Percentiles rank a stretch among this genome's conserved stretches.
phyloP scores from a whole-genome alignment of 352 stramenopile species.

The Pythium rhizo-oryzae region DNA sequence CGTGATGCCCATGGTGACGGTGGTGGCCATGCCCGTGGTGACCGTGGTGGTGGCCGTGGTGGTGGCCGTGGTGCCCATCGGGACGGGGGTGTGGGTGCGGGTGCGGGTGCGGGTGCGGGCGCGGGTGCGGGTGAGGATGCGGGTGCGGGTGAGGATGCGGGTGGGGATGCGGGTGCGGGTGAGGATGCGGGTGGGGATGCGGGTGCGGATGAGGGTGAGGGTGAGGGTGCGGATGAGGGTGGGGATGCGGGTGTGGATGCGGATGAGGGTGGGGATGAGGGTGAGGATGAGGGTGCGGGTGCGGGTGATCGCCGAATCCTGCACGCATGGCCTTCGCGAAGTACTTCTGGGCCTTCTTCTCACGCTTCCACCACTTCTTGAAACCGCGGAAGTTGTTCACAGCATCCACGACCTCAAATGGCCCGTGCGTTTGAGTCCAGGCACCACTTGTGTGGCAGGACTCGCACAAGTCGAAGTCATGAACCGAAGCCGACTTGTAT shows the following conservation, averaged over 20 bases:
- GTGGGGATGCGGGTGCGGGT: conserved; percentile 11
- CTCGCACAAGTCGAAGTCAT: conserved; percentile 82
- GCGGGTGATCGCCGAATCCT: conserved; percentile 9
- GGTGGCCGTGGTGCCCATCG: neutral
- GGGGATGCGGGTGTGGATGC: neutral
- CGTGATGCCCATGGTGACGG: conserved; percentile 5
- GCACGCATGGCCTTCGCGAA: conserved; percentile 20
- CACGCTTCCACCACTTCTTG: conserved; percentile 35
- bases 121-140: conserved; percentile 9
- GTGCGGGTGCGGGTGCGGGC: conserved; percentile 8
- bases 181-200: conserved; percentile 16
- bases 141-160: conserved; percentile 14
- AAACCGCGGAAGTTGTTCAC: conserved; percentile 34
- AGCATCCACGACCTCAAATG: conserved; percentile 36
- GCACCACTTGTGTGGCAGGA: conserved; percentile 50
- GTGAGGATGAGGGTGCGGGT: conserved; percentile 13
- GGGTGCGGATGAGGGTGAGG: conserved; percentile 8
- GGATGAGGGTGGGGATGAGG: conserved; percentile 10
- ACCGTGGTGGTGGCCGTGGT: conserved; percentile 2
- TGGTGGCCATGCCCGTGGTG: conserved; percentile 7
- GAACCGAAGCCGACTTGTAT: conserved; percentile 79
- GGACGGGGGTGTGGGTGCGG: neutral
- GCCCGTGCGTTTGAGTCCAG: conserved; percentile 53
- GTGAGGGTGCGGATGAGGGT: conserved; percentile 1
- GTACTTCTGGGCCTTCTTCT: conserved; percentile 30